Evolutionary conservation across 1,139 yeast species (phyloP).

Genomic region (Debaryomyces subglobosus): DNA sequence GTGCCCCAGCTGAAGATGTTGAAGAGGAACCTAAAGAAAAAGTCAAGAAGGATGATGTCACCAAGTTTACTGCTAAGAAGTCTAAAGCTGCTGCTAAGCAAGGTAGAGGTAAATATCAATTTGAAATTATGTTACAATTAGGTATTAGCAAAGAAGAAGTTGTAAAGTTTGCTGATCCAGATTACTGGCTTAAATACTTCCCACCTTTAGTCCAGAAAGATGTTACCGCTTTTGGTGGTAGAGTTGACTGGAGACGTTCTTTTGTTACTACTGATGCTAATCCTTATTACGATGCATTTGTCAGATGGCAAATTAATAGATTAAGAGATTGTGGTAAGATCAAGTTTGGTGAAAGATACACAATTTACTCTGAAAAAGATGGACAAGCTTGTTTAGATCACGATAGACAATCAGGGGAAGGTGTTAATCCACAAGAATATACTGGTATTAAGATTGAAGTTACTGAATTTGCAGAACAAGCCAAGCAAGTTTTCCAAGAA

Average conservation of each 20-base stretch:
- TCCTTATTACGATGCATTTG: slow-evolving; percentile 92
- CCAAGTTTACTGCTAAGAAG: slow-evolving; percentile 90
- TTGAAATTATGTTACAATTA: slow-evolving; percentile 92
- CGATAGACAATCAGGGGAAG: slow-evolving; percentile 97
- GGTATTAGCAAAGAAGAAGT: slow-evolving; percentile 87
- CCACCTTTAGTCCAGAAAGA: slow-evolving; percentile 87
- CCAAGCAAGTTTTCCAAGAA: slow-evolving; percentile 52
- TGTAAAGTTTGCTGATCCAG: slow-evolving; percentile 83
- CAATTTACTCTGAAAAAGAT: slow-evolving; percentile 95
- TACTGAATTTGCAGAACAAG: slow-evolving; percentile 61
- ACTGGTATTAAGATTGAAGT: slow-evolving; percentile 86
- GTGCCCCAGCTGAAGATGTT: slow-evolving; percentile 62
- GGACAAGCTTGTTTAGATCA: slow-evolving; percentile 99
- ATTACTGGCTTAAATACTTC: slow-evolving; percentile 86
- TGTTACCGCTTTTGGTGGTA: slow-evolving; percentile 82
- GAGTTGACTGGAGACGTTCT: slow-evolving; percentile 98
- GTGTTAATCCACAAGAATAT: slow-evolving; percentile 95
- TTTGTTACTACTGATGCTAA: slow-evolving; percentile 94
- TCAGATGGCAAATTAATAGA: slow-evolving; percentile 95
- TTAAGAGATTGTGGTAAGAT: slow-evolving; percentile 86
- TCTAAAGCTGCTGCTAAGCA: slow-evolving; percentile 91
- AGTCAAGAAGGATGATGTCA: slow-evolving; percentile 64
- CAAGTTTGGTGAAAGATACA: slow-evolving; percentile 97
- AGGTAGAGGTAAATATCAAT: slow-evolving; percentile 93
- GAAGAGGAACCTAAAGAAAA: slow-evolving; percentile 47